These are phyloP conservation scores for Pseudopyrenochaeta lycopersici DNA, from an alignment of 2,329 filamentous ascomycete genomes.

Conservation along the genomic window DNA sequence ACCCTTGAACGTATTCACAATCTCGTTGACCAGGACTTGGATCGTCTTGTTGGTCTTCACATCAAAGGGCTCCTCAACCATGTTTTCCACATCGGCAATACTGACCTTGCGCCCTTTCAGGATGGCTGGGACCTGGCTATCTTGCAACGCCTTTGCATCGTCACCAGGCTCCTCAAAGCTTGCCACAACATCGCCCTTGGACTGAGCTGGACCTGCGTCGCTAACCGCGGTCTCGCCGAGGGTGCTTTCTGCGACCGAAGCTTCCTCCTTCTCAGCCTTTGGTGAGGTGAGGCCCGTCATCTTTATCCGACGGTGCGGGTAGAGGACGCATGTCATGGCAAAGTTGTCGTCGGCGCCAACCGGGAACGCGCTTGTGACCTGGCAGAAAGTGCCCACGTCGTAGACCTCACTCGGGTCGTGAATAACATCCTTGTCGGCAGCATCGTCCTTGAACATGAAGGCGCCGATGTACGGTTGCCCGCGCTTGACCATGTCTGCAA, in stretches of 20 bases:
- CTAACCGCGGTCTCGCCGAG: slow-evolving; percentile 58
- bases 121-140: slow-evolving; percentile 89
- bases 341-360: slow-evolving; percentile 80
- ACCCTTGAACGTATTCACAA: slow-evolving; percentile 98
- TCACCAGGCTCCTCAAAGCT: slow-evolving; percentile 89
- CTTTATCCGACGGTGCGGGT: slow-evolving; percentile 93
- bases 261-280: slow-evolving; percentile 45
- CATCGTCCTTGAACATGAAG: slow-evolving; percentile 96
- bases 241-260: slow-evolving; percentile 50
- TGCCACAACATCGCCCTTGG: slow-evolving; percentile 85
- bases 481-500: slow-evolving; percentile 95
- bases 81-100: slow-evolving; percentile 93
- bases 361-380: slow-evolving; percentile 96
- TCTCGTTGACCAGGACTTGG: slow-evolving; percentile 92
- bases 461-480: slow-evolving; percentile 97
- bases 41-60: slow-evolving; percentile 89
- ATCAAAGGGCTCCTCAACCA: slow-evolving; percentile 87
- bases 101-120: slow-evolving; percentile 91
- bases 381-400: slow-evolving; percentile 95
- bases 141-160: slow-evolving; percentile 57
- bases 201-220: slow-evolving; percentile 57
- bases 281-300: slow-evolving; percentile 85
- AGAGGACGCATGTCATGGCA: slow-evolving; percentile 89
- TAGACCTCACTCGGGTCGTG: slow-evolving; percentile 90
- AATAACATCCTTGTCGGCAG: slow-evolving; percentile 92